These are phyloP conservation scores for Ampelomyces quisqualis DNA, from an alignment of 2,329 filamentous ascomycete species.

Conservation along the genomic window DNA sequence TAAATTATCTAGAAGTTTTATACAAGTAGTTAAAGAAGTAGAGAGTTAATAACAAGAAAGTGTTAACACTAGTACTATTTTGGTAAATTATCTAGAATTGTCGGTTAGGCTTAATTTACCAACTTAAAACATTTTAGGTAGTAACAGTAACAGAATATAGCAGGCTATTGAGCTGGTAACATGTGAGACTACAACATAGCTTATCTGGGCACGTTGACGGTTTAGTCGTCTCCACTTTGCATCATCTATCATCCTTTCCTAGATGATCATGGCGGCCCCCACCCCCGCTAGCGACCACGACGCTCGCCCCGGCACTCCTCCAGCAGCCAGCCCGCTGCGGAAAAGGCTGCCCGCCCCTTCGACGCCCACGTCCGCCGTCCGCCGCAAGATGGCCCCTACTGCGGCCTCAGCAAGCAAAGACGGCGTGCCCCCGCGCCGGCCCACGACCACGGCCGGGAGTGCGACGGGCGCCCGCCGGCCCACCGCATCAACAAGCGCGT, in stretches of 20 bases:
- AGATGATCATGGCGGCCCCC: slow-evolving; percentile 6
- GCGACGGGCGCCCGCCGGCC: slow-evolving; percentile 27
- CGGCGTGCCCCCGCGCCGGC: slow-evolving; percentile 30
- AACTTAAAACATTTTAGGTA: too few relatives aligned
- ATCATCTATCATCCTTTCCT: background rate
- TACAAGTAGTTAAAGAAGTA: too few relatives aligned
- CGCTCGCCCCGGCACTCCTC: slow-evolving; percentile 6
- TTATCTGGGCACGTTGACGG: too few relatives aligned
- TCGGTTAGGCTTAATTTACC: too few relatives aligned
- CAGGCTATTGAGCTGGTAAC: too few relatives aligned
- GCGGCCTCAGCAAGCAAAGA: slow-evolving; percentile 33
- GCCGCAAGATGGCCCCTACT: slow-evolving; percentile 39
- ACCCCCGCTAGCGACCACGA: slow-evolving; percentile 15
- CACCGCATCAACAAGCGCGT: slow-evolving; percentile 28
- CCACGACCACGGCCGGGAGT: slow-evolving; percentile 18
- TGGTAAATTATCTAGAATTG: too few relatives aligned
- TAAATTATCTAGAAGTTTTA: too few relatives aligned
- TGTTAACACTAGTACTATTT: too few relatives aligned
- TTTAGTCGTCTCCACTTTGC: too few relatives aligned
- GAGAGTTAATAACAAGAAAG: too few relatives aligned
- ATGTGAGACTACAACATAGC: too few relatives aligned
- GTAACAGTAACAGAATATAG: too few relatives aligned
- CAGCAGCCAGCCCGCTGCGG: slow-evolving; percentile 10
- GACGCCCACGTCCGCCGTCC: slow-evolving; percentile 31
- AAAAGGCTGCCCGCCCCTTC: slow-evolving; percentile 25